These are phyloP conservation scores for Mesembryanthemum crystallinum DNA, from an alignment of 148 eudicot species.

Conservation along the genomic window DNA sequence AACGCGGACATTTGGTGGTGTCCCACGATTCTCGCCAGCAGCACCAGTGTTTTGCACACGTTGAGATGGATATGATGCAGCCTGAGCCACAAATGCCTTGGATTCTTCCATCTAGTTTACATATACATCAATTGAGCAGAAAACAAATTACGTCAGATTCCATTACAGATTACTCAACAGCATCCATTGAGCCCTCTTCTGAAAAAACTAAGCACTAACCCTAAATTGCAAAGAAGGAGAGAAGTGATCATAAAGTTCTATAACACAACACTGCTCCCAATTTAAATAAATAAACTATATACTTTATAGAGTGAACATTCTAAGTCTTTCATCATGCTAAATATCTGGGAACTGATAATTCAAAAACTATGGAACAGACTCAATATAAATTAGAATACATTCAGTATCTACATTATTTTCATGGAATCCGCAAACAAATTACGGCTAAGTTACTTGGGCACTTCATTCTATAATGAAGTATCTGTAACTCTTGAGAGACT, in stretches of 20 bases:
- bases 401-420: neutral
- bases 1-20: constrained; percentile 34
- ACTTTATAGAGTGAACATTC: neutral
- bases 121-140: neutral
- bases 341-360: neutral
- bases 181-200: neutral
- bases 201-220: neutral
- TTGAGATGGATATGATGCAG: constrained; percentile 50
- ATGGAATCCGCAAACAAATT: neutral
- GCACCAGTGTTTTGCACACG: constrained; percentile 37
- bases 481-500: no score
- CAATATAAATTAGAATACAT: no score
- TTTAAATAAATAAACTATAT: neutral
- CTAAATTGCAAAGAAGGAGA: neutral
- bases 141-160: neutral
- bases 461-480: no score
- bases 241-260: neutral
- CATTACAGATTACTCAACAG: neutral
- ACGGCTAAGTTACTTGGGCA: neutral
- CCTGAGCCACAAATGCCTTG: constrained; percentile 47
- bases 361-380: neutral
- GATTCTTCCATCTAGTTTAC: constrained; percentile 72
- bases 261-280: neutral
- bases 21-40: constrained; percentile 46
- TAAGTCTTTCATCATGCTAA: no score